Base-by-base conservation (phyloP, 1,284 basidiomycete genomes). In the Sphaerobolus stellatus region DNA sequence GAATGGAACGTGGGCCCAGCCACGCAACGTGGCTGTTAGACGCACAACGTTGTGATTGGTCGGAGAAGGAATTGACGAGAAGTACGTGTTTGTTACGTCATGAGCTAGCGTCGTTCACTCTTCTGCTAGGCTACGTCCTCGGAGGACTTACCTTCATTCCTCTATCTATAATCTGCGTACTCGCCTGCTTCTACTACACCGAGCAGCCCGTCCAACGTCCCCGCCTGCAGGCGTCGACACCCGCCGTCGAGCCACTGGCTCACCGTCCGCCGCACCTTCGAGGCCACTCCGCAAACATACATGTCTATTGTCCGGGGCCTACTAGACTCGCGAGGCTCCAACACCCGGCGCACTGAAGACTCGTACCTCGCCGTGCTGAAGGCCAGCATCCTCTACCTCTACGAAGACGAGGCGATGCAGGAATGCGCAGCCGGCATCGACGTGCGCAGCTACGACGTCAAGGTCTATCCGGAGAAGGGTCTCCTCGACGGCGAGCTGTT, bases 351-450 rank as follows among this genome's bases (percentile, higher is more conserved):
- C 38, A 83, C 86, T 5, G 91, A 90, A 70, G 93, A 96, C 68
- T 87, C 81, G 78, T 96, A 90, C 83, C 95, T 86, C 68, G 86
- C 87, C 52, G 89, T 87, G 3, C 79, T 97, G 65, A 96, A 95
- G 77, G 90, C 90, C 43, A 86, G 83, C 62, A 86, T 94, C 31
- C 75, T 98, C 22, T 97, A 92, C 69, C 75, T 98, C 20, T 96
- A 96, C 72, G 91, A 95, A 68, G 90, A 94, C 70, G 91, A 95
- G 70, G 78, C 77, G 25, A 90, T 91, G 84, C 80, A 80, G 43
- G 92, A 96, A 63, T 93, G 90, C 71, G 86, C 88, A 63, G 91
- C 87, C 3, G 93, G 85, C 11, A 81, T 98, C 48, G 87, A 94
- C 67, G 73, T 97, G 48, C 76, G 84, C 47, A 72, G 83, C 8